Conservation (phyloP, 2,329 filamentous ascomycete species). For the Colletotrichum sp. region DNA sequence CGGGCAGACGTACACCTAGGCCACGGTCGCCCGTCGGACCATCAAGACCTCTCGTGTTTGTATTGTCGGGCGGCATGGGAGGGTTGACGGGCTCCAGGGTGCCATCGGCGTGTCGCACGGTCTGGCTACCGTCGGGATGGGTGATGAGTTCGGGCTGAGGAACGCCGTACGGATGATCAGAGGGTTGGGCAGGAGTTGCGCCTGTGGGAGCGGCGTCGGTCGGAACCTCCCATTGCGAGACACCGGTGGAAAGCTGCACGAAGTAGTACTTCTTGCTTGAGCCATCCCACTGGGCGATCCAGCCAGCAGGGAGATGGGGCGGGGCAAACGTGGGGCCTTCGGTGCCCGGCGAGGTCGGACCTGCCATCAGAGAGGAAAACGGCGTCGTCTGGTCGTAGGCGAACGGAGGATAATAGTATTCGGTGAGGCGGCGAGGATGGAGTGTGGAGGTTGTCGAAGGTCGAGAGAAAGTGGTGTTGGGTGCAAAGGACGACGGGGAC, state of each 20-base stretch:
- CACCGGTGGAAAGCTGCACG: constrained; percentile 74
- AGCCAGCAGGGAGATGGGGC: constrained; percentile 66
- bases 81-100: constrained; percentile 64
- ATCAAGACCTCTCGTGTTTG: constrained; percentile 53
- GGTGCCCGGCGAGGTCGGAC: constrained; percentile 61
- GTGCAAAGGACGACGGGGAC: not conserved
- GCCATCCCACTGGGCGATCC: constrained; percentile 75
- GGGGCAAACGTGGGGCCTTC: constrained; percentile 66
- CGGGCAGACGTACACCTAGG: constrained; percentile 61
- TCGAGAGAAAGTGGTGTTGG: not conserved
- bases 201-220: constrained; percentile 68
- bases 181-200: constrained; percentile 58
- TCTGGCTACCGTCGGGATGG: constrained; percentile 67
- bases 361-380: constrained; percentile 49
- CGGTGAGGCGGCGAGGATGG: not conserved
- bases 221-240: constrained; percentile 77
- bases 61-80: constrained; percentile 50
- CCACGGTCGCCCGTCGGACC: constrained; percentile 65
- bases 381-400: not conserved
- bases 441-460: not conserved
- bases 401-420: not conserved
- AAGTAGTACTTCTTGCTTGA: constrained; percentile 71
- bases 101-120: constrained; percentile 64
- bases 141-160: constrained; percentile 64
- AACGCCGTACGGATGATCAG: constrained; percentile 68